These are phyloP conservation scores for Penicillium diatomitis DNA, from an alignment of 495 filamentous ascomycete species.

Conservation along the genomic window DNA sequence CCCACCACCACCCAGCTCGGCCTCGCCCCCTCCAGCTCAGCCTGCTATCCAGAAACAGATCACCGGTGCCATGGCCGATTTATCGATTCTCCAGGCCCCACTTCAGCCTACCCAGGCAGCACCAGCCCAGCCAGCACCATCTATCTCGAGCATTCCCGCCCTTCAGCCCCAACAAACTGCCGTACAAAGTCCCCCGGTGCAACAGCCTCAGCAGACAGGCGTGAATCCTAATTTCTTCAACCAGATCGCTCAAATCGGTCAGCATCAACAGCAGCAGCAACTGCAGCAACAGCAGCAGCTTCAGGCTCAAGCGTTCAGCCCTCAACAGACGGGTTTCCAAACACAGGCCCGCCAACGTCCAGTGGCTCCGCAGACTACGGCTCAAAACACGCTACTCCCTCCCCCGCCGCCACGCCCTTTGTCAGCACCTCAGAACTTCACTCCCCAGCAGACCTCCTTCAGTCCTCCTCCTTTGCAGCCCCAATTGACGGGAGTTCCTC, in stretches of 20 bases:
- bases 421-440: constrained; percentile 77
- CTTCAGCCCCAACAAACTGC: constrained; percentile 41
- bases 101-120: constrained; percentile 59
- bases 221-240: constrained; percentile 44
- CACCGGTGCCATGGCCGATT: constrained; percentile 67
- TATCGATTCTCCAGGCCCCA: constrained; percentile 67
- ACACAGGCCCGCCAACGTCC: constrained; percentile 60
- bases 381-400: constrained; percentile 59
- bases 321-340: constrained; percentile 41
- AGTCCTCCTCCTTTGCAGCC: constrained; percentile 68
- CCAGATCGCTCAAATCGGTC: constrained; percentile 36
- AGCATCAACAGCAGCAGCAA: constrained; percentile 5
- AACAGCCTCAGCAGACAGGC: constrained; percentile 44
- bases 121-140: constrained; percentile 32
- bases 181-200: constrained; percentile 37
- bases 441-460: constrained; percentile 63
- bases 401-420: constrained; percentile 77
- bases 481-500: constrained; percentile 68
- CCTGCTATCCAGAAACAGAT: constrained; percentile 41
- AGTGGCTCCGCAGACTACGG: constrained; percentile 53
- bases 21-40: constrained; percentile 32
- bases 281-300: constrained; percentile 7
- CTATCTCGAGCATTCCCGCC: constrained; percentile 16
- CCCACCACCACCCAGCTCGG: constrained; percentile 21
- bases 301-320: constrained; percentile 24